phyloP scores from a whole-genome alignment of 768 basidiomycete genomes.

The Phaeotremella fagi region DNA sequence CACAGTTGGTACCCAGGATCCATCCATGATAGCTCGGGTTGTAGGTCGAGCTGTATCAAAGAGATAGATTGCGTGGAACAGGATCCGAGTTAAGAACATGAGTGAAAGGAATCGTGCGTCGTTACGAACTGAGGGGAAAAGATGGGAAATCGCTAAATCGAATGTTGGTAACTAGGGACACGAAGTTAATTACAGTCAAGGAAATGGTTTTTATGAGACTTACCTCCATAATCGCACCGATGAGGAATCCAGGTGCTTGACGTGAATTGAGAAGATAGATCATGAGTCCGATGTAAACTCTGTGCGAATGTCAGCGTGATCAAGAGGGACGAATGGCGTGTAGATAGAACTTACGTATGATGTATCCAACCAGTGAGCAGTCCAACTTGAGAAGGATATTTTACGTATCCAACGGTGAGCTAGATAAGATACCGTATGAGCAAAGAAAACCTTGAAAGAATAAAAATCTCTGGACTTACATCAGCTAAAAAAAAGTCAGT shows the following conservation, averaged over 20 bases:
- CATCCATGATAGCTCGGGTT: conserved; percentile 38
- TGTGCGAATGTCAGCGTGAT: conserved; percentile 1
- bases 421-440: no score
- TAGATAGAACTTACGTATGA: conserved; percentile 48
- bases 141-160: conserved; percentile 53
- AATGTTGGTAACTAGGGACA: conserved; percentile 55
- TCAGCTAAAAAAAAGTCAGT: conserved; percentile 11
- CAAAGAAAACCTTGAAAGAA: no score
- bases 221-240: conserved; percentile 55
- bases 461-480: no score
- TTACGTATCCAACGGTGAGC: conserved; percentile 52
- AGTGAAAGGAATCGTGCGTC: conserved; percentile 54
- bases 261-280: conserved; percentile 48
- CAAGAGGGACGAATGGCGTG: not conserved
- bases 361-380: conserved; percentile 59
- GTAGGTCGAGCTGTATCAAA: conserved; percentile 26
- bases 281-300: conserved; percentile 52
- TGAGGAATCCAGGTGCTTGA: conserved; percentile 53
- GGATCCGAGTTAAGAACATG: conserved; percentile 58
- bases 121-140: conserved; percentile 53
- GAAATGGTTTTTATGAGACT: no score
- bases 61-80: conserved; percentile 52
- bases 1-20: conserved; percentile 50
- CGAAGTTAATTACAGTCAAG: no score
- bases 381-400: conserved; percentile 55